Percentiles rank a stretch among this genome's conserved stretches.
These are phyloP conservation scores for Suillus paluster DNA, from an alignment of 768 basidiomycete genomes.

Conservation along the genomic window DNA sequence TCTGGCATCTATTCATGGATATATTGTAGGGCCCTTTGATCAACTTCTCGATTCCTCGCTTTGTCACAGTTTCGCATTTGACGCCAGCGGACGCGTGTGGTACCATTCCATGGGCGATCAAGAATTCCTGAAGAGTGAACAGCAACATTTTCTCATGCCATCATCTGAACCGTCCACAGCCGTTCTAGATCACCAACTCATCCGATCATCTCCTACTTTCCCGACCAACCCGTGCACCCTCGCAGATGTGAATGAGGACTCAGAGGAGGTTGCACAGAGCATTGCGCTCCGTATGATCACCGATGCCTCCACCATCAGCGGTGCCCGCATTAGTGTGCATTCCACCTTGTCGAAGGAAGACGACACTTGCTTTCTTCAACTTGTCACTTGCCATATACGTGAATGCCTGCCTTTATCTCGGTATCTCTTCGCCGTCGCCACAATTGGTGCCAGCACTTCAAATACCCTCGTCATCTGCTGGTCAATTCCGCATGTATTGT, in stretches of 20 bases:
- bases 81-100: background rate
- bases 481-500: too few relatives aligned
- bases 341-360: slow-evolving; percentile 61
- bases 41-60: background rate
- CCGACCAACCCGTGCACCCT: slow-evolving; percentile 47
- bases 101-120: too few relatives aligned
- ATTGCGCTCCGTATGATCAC: slow-evolving; percentile 59
- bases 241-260: slow-evolving; percentile 62
- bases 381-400: slow-evolving; percentile 53
- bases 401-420: slow-evolving; percentile 45
- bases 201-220: slow-evolving; percentile 14
- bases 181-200: slow-evolving; percentile 2
- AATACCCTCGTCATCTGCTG: slow-evolving; percentile 62
- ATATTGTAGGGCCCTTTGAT: background rate
- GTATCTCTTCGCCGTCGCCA: slow-evolving; percentile 60
- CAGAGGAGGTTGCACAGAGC: slow-evolving; percentile 59
- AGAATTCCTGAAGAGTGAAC: too few relatives aligned
- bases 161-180: slow-evolving; percentile 34
- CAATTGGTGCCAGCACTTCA: slow-evolving; percentile 41
- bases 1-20: too few relatives aligned
- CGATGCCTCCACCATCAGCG: slow-evolving; percentile 53
- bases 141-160: too few relatives aligned
- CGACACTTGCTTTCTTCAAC: slow-evolving; percentile 59
- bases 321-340: slow-evolving; percentile 61
- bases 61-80: background rate